A percentile compares a stretch with the other conserved stretches of the same genome.
Evolutionary conservation across 2,329 filamentous ascomycete genomes (phyloP).

Genomic region (Plectosphaerella cucumerina): DNA sequence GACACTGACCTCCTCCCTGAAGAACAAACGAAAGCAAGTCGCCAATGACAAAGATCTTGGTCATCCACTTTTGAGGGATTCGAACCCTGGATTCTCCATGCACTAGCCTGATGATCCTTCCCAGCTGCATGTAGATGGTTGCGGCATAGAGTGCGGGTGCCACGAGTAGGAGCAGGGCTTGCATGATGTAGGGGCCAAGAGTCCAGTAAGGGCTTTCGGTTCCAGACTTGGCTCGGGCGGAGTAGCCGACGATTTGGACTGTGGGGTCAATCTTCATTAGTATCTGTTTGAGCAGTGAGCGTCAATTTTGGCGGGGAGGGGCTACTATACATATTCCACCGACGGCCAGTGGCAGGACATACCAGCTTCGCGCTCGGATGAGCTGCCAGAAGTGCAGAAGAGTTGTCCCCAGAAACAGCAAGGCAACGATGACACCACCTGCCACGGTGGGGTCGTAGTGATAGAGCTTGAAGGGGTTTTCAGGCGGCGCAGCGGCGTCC

Average conservation of each 20-base stretch:
- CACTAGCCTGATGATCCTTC: slow-evolving; percentile 31
- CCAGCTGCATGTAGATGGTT: slow-evolving; percentile 43
- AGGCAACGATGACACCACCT: slow-evolving; percentile 7
- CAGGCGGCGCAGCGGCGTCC: neutral
- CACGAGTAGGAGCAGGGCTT: slow-evolving; percentile 30
- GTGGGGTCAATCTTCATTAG: neutral
- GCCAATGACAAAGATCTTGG: slow-evolving; percentile 45
- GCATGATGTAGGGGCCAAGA: slow-evolving; percentile 33
- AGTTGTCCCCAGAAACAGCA: slow-evolving; percentile 5
- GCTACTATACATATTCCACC: slow-evolving; percentile 5
- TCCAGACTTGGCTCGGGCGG: slow-evolving; percentile 15
- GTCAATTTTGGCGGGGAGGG: too few relatives aligned
- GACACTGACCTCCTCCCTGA: slow-evolving; percentile 2
- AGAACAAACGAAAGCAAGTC: slow-evolving; percentile 42
- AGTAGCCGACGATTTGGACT: slow-evolving; percentile 8
- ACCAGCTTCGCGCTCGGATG: slow-evolving; percentile 9
- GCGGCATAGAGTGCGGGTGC: slow-evolving; percentile 40
- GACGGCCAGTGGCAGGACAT: slow-evolving; percentile 7
- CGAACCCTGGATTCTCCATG: slow-evolving; percentile 34
- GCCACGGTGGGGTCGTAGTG: slow-evolving; percentile 10
- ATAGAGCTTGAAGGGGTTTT: slow-evolving; percentile 1
- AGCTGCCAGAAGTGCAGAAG: slow-evolving; percentile 8
- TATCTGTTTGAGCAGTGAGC: too few relatives aligned
- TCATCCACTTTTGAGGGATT: slow-evolving; percentile 39
- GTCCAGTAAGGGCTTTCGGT: slow-evolving; percentile 25